phyloP scores from a whole-genome alignment of 768 basidiomycete species.

The Pleurotus tuoliensis region DNA sequence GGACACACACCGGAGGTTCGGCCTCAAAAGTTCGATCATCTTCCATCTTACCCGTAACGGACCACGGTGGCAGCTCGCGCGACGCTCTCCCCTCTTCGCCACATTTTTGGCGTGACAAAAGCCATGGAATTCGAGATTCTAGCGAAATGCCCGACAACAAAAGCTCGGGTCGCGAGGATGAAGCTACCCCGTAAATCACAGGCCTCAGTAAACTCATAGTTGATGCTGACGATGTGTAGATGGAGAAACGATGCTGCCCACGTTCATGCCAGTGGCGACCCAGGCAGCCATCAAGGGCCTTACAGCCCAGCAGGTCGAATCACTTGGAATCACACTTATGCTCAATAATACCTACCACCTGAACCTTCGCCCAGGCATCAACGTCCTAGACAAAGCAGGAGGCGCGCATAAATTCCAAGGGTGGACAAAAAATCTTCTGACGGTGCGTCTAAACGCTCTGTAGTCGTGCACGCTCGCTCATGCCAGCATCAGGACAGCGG shows the following conservation, averaged over 20 bases:
- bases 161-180: slow-evolving; percentile 84
- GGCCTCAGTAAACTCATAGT: slow-evolving; percentile 4
- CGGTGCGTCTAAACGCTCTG: slow-evolving; percentile 39
- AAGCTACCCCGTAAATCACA: slow-evolving; percentile 64
- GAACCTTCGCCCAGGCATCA: slow-evolving; percentile 77
- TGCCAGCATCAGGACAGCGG: slow-evolving; percentile 65
- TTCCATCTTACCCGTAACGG: not conserved
- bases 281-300: slow-evolving; percentile 91
- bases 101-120: slow-evolving; percentile 11
- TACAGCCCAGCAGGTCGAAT: slow-evolving; percentile 81
- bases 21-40: not conserved
- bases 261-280: slow-evolving; percentile 93
- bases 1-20: not conserved
- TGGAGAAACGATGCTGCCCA: slow-evolving; percentile 78
- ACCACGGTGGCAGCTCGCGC: not conserved
- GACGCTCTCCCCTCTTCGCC: not conserved
- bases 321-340: slow-evolving; percentile 77
- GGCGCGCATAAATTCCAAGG: slow-evolving; percentile 91
- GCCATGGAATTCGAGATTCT: slow-evolving; percentile 81
- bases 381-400: slow-evolving; percentile 68
- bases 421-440: slow-evolving; percentile 82
- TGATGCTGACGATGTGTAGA: slow-evolving; percentile 36
- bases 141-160: slow-evolving; percentile 77
- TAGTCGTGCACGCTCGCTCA: slow-evolving; percentile 5
- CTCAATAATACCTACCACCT: slow-evolving; percentile 91